phyloP scores from a whole-genome alignment of 169 alveolate genomes.

The Eimeria nieschulzi region DNA sequence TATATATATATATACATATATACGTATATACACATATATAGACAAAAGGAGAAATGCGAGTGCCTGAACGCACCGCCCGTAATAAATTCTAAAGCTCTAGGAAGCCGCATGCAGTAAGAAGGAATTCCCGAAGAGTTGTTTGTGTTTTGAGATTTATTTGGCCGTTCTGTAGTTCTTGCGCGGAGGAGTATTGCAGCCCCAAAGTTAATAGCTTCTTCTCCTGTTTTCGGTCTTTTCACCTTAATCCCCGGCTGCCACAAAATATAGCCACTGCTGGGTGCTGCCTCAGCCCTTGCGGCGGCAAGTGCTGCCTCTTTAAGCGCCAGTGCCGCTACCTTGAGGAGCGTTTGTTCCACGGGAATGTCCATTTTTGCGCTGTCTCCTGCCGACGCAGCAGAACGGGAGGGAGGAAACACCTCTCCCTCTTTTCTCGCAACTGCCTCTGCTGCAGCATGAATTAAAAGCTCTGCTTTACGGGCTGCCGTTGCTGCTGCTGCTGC shows the following conservation, averaged over 20 bases:
- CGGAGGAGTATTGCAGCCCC: constrained; percentile 68
- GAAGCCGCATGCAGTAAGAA: background rate
- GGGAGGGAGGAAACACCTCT: background rate
- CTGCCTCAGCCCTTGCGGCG: constrained; percentile 41
- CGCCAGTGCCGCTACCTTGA: background rate
- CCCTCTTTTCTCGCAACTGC: background rate
- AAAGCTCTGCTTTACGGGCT: constrained; percentile 28
- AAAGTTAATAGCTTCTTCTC: constrained; percentile 63
- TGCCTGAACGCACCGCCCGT: constrained; percentile 33
- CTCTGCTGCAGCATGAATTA: background rate
- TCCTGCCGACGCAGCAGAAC: background rate
- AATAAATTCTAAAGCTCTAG: constrained; percentile 12
- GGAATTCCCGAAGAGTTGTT: background rate
- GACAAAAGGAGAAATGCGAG: no score
- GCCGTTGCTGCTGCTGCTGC: constrained; percentile 57
- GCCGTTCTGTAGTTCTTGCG: background rate
- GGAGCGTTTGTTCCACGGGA: background rate
- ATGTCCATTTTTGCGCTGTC: background rate
- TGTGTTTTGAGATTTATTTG: background rate
- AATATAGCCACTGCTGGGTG: constrained; percentile 28
- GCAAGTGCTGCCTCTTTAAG: constrained; percentile 34
- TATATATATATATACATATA: no score
- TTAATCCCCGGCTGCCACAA: constrained; percentile 73
- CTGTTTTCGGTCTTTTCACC: constrained; percentile 55
- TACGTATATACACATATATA: no score